Conservation (phyloP, 2,329 filamentous ascomycete species). For the Pyrenochaeta sp. region DNA sequence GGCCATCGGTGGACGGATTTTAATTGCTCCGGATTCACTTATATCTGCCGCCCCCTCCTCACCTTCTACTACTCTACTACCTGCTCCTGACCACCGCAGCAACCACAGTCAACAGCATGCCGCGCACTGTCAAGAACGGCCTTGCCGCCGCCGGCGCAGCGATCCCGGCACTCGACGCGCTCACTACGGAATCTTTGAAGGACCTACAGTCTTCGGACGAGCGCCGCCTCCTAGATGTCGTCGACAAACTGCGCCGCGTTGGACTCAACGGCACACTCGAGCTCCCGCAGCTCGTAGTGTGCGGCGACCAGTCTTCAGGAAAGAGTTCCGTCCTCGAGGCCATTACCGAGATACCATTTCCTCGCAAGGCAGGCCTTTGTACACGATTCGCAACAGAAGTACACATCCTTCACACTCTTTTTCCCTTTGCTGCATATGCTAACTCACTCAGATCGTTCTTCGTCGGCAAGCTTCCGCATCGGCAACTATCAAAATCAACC, state of each 20-base stretch:
- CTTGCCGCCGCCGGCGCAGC: too few relatives aligned
- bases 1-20: too few relatives aligned
- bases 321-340: conserved; percentile 72
- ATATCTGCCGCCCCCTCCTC: too few relatives aligned
- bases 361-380: conserved; percentile 62
- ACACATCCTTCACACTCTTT: too few relatives aligned
- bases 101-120: too few relatives aligned
- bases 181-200: conserved; percentile 46
- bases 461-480: conserved; percentile 32
- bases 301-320: conserved; percentile 64
- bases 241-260: conserved; percentile 60
- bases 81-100: too few relatives aligned
- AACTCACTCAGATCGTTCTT: conserved; percentile 29
- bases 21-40: too few relatives aligned
- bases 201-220: conserved; percentile 57
- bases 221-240: conserved; percentile 59
- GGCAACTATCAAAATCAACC: conserved; percentile 49
- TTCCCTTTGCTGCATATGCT: too few relatives aligned
- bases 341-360: conserved; percentile 67
- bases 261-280: conserved; percentile 50
- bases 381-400: conserved; percentile 65
- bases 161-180: too few relatives aligned
- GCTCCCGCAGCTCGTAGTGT: conserved; percentile 37
- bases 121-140: too few relatives aligned
- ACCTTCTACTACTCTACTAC: too few relatives aligned